These are phyloP conservation scores for Quercus parvula DNA, from an alignment of 306 rosid genomes.

Conservation along the genomic window DNA sequence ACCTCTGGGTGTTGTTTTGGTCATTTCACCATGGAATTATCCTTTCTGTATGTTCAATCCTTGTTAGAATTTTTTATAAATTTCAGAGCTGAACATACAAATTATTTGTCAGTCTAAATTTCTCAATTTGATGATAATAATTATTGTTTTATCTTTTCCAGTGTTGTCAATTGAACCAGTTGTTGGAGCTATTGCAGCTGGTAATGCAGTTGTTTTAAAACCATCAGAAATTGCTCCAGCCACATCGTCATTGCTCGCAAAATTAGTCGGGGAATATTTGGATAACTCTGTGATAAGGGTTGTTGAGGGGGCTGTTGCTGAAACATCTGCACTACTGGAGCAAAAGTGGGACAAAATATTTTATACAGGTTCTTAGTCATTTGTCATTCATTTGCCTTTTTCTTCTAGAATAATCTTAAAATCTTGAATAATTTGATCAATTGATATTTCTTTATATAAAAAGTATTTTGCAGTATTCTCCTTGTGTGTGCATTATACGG, in stretches of 20 bases:
- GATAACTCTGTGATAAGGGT: slow-evolving; percentile 73
- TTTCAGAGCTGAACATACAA: slow-evolving; percentile 1
- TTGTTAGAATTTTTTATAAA: slow-evolving; percentile 8
- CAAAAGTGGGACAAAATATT: slow-evolving; percentile 99
- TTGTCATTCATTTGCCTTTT: slow-evolving; percentile 9
- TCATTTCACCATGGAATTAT: slow-evolving; percentile 97
- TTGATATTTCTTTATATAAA: background rate
- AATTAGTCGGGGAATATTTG: slow-evolving; percentile 63
- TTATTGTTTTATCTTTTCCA: slow-evolving; percentile 27
- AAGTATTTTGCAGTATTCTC: background rate
- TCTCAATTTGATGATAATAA: slow-evolving; percentile 1
- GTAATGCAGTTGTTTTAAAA: slow-evolving; percentile 91
- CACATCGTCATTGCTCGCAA: slow-evolving; percentile 77
- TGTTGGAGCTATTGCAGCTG: slow-evolving; percentile 96
- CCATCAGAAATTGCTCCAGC: slow-evolving; percentile 95
- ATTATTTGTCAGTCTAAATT: slow-evolving; percentile 5
- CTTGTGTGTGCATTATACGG: background rate
- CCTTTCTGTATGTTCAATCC: slow-evolving; percentile 77
- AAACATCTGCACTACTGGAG: slow-evolving; percentile 78
- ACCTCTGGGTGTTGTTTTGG: slow-evolving; percentile 79
- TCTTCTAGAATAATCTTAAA: slow-evolving; percentile 10
- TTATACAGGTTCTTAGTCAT: slow-evolving; percentile 72
- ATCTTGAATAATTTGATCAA: slow-evolving; percentile 7
- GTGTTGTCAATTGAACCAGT: slow-evolving; percentile 93
- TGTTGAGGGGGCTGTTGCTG: slow-evolving; percentile 86